Percentiles rank a stretch among this genome's conserved stretches.
These are phyloP conservation scores for Gillenia trifoliata DNA, from an alignment of 306 rosid species.

Conservation along the genomic window DNA sequence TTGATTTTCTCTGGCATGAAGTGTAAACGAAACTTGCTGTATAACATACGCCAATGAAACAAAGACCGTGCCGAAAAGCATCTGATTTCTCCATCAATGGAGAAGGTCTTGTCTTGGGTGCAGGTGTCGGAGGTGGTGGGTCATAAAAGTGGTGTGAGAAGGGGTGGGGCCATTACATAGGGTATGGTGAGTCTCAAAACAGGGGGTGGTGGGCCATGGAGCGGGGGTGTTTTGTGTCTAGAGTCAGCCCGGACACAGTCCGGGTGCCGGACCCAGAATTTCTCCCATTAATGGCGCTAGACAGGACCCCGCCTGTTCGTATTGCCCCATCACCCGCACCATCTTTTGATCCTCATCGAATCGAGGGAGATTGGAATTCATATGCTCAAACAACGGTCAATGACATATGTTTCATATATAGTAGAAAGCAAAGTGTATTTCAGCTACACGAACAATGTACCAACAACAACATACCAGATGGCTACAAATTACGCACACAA, in stretches of 20 bases:
- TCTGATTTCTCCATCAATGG: no score
- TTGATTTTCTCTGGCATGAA: not conserved
- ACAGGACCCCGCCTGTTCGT: not conserved
- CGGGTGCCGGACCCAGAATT: no score
- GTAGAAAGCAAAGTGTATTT: not conserved
- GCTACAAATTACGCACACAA: not conserved
- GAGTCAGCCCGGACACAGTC: no score
- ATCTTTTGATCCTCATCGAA: not conserved
- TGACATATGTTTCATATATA: not conserved
- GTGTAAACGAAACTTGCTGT: not conserved
- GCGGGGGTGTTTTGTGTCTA: no score
- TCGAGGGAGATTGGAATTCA: not conserved
- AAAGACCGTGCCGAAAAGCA: not conserved
- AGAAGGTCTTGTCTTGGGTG: no score
- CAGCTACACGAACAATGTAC: not conserved
- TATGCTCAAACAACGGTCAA: not conserved
- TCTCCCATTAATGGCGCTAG: no score
- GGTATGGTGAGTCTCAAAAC: no score
- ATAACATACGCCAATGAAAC: not conserved
- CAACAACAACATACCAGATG: not conserved
- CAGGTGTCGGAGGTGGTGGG: no score
- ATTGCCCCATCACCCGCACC: not conserved
- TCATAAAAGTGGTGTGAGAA: no score
- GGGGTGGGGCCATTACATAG: no score
- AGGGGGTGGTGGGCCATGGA: no score